Base-by-base conservation (phyloP, 768 basidiomycete species). In the Pleurotus djamor region DNA sequence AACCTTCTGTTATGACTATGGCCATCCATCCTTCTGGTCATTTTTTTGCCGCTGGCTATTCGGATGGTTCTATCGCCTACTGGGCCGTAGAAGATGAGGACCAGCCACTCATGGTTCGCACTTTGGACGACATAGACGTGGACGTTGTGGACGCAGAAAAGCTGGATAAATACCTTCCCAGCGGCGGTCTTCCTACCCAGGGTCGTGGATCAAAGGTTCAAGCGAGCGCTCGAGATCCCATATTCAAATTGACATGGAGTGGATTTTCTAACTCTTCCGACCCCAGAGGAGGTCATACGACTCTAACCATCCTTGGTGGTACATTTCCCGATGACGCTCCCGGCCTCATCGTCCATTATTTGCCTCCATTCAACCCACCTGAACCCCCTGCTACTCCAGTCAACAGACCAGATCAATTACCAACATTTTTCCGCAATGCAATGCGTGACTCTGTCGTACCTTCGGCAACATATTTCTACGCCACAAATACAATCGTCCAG, bases 231-330 rank as follows among this genome's bases (percentile, higher is more conserved):
- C 61, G 87, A 64, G 93, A 95, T 66, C 91, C 94, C 4, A 83
- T 97, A 36, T 94, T 91, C 79, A 94, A 91, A 68, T 76, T 96
- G 4, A 77, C 89, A 0, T 97, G 94, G 94, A 90, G 88, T 58
- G 82, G 83, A 0, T 93, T 88, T 70, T 76, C 87, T 0, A 86
- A 88, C 66, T 84, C 84, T 1, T 66, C 78, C 4, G 85, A 88
- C 75, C 78, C 85, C 51, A 73, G 86, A 67, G 79, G 89, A 44
- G 90, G 86, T n/a, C 82, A 85, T 49, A 94, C 93, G 0, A 76
- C 84, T 1, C 73, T 96, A 3, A 79, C 88, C 1, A 75, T 95
- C 17, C 79, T 96, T 8, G 94, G 94, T n/a, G 94, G 94, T 0
- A 76, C 85, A 37, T 69, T 76, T n/a, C 61, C 72, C 1, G 75